phyloP scores from a whole-genome alignment of 768 basidiomycete genomes.

The Auriscalpium microsporum region DNA sequence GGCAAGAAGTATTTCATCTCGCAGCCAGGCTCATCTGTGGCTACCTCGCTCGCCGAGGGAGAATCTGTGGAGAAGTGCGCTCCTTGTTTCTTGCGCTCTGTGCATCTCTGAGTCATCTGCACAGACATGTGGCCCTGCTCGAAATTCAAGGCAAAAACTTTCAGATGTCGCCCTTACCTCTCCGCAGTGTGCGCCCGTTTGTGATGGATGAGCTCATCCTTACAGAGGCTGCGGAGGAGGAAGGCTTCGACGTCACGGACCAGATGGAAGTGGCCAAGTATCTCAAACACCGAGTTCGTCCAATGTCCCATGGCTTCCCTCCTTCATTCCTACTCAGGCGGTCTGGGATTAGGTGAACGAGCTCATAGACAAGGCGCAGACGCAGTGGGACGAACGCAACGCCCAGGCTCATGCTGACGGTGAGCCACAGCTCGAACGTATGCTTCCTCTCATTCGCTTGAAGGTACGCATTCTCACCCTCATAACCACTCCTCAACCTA shows the following conservation, averaged over 20 bases:
- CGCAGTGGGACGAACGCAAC: constrained; percentile 71
- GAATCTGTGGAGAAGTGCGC: constrained; percentile 86
- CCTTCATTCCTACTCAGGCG: neutral
- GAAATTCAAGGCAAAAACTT: constrained; percentile 86
- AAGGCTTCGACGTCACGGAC: constrained; percentile 67
- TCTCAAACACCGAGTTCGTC: constrained; percentile 57
- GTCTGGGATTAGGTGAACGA: constrained; percentile 54
- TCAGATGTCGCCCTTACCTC: constrained; percentile 72
- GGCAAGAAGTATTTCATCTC: constrained; percentile 88
- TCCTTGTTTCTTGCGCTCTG: neutral
- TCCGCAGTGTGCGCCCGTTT: constrained; percentile 92
- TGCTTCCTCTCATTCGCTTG: constrained; percentile 83
- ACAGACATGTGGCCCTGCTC: constrained; percentile 85
- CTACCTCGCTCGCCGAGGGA: constrained; percentile 89
- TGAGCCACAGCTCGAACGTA: constrained; percentile 50
- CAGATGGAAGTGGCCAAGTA: constrained; percentile 78
- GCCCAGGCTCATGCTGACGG: constrained; percentile 49
- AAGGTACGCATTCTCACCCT: constrained; percentile 39
- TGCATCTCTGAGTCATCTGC: neutral
- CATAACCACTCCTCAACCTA: neutral
- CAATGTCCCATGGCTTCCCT: neutral
- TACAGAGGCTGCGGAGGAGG: constrained; percentile 68
- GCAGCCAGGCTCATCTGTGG: constrained; percentile 93
- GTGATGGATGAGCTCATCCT: constrained; percentile 78
- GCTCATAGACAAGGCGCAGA: constrained; percentile 71